Percentiles rank a stretch among this genome's conserved stretches.
These are phyloP conservation scores for Aureobasidium subglaciale DNA, from an alignment of 2,329 filamentous ascomycete species.

Conservation along the genomic window DNA sequence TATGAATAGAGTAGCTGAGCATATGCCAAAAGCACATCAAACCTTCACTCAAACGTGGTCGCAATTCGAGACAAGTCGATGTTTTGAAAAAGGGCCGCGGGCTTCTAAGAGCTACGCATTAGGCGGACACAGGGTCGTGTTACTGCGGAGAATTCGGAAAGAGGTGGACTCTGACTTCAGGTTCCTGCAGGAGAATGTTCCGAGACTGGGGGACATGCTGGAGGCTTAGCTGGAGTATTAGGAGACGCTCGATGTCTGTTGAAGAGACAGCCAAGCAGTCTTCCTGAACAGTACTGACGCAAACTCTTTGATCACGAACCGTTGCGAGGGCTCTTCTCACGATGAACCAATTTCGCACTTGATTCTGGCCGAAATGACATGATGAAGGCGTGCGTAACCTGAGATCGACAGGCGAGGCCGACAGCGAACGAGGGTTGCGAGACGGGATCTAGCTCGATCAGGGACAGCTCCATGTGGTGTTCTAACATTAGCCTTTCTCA, in stretches of 20 bases:
- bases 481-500: slow-evolving; percentile 5
- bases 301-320: background rate
- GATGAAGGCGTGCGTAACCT: background rate
- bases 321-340: background rate
- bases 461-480: background rate
- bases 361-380: background rate
- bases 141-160: background rate
- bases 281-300: background rate
- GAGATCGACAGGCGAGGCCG: slow-evolving; percentile 10
- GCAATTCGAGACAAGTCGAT: background rate
- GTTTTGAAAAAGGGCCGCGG: background rate
- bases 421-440: background rate
- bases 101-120: background rate
- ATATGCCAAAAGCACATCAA: slow-evolving; percentile 4
- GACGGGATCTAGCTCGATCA: background rate
- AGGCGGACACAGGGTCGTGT: slow-evolving; percentile 2
- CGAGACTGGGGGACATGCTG: background rate
- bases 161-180: background rate
- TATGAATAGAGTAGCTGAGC: slow-evolving; percentile 12
- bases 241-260: background rate
- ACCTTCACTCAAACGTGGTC: slow-evolving; percentile 1
- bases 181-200: slow-evolving; percentile 1
- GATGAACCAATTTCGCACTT: background rate
- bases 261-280: background rate
- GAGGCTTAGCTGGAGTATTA: background rate